phyloP scores from a whole-genome alignment of 352 stramenopile species.

The Phytopythium montanum region DNA sequence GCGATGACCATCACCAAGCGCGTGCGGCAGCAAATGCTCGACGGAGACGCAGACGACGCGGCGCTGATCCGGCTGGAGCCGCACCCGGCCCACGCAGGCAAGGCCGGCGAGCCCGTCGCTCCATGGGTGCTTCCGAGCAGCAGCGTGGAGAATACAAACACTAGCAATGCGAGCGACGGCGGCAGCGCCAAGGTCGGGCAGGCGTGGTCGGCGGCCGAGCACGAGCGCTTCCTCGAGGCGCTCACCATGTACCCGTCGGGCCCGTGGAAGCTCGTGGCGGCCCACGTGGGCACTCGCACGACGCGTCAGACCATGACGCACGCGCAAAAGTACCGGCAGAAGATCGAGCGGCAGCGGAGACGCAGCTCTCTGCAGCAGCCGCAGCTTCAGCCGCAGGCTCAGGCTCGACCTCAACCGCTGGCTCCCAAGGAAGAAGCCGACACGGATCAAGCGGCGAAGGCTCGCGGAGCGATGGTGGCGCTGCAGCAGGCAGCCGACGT shows the following conservation, averaged over 20 bases:
- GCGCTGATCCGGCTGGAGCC: conserved; percentile 2
- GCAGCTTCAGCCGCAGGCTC: conserved; percentile 11
- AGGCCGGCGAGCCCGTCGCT: not conserved
- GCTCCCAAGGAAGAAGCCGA: conserved; percentile 8
- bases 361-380: conserved; percentile 10
- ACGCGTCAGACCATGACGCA: conserved; percentile 43
- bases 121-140: not conserved
- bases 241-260: conserved; percentile 42
- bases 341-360: conserved; percentile 29
- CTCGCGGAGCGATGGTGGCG: not conserved
- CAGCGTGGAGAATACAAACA: not conserved
- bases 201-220: conserved; percentile 31
- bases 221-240: conserved; percentile 44
- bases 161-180: not conserved
- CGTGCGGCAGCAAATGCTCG: conserved; percentile 5
- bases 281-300: conserved; percentile 39
- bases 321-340: conserved; percentile 44
- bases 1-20: conserved; percentile 5
- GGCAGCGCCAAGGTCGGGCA: not conserved
- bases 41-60: conserved; percentile 4
- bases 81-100: conserved; percentile 1
- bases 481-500: not conserved
- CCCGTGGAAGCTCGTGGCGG: conserved; percentile 47
- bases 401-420: too few relatives aligned
- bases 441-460: not conserved